phyloP scores from a whole-genome alignment of 2,329 filamentous ascomycete genomes.

The Alternaria solani region DNA sequence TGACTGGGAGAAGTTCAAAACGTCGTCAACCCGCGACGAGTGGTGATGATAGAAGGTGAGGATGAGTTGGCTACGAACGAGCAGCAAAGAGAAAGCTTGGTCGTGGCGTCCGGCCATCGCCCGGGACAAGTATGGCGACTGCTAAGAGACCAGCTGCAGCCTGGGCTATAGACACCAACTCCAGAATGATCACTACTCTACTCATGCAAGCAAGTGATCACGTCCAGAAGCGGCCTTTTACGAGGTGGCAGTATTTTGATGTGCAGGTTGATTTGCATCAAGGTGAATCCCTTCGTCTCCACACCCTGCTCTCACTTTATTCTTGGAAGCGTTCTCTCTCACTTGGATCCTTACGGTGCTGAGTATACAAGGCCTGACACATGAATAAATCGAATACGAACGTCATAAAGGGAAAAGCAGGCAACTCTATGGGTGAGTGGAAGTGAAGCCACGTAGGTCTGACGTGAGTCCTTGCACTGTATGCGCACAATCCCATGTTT shows the following conservation, averaged over 20 bases:
- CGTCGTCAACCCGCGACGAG: neutral
- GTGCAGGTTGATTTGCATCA: neutral
- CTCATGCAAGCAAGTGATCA: neutral
- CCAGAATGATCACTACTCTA: neutral
- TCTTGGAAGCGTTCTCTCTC: neutral
- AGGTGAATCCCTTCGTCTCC: neutral
- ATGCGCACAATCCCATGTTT: neutral
- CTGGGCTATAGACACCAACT: neutral
- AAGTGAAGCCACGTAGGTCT: neutral
- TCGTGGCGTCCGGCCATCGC: neutral
- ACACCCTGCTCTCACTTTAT: neutral
- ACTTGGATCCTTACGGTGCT: neutral
- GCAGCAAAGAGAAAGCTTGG: neutral
- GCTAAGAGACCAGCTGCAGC: neutral
- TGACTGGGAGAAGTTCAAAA: neutral
- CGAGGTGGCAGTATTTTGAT: neutral
- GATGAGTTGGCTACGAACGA: neutral
- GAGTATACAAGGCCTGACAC: neutral
- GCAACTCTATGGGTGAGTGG: no score
- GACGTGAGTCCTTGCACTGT: neutral
- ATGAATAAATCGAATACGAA: no score
- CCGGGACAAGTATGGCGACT: neutral
- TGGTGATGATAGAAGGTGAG: neutral
- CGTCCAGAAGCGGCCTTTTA: neutral
- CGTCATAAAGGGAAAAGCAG: no score